Evolutionary conservation across 2,329 filamentous ascomycete genomes (phyloP).

Genomic region (Drechslerella stenobrocha): DNA sequence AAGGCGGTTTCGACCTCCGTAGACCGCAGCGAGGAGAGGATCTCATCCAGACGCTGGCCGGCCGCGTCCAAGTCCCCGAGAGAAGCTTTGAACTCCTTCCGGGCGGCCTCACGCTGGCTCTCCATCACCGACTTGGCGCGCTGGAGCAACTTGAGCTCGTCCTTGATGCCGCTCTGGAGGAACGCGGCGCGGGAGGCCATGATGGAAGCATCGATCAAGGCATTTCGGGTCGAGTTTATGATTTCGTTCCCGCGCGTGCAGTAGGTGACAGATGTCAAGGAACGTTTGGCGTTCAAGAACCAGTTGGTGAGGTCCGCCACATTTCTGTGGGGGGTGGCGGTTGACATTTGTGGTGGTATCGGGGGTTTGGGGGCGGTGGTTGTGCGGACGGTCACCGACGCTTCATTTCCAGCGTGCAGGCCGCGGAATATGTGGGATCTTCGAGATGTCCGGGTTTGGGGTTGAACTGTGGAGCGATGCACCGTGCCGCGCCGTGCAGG

Average conservation of each 20-base stretch:
- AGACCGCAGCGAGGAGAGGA: constrained; percentile 62
- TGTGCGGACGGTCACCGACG: no score
- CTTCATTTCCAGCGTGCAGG: background rate
- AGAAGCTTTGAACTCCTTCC: constrained; percentile 48
- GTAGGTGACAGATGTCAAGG: constrained; percentile 51
- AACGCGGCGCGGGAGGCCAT: constrained; percentile 52
- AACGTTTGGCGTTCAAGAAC: constrained; percentile 53
- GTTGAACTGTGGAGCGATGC: constrained; percentile 10
- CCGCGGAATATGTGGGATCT: background rate
- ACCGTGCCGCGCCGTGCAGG: constrained; percentile 7
- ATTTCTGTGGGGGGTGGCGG: constrained; percentile 29
- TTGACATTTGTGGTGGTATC: constrained; percentile 15
- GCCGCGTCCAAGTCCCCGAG: constrained; percentile 37
- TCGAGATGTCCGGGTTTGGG: background rate
- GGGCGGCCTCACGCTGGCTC: constrained; percentile 46
- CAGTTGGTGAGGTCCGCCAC: constrained; percentile 56
- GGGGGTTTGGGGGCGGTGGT: background rate
- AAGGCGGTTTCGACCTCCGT: constrained; percentile 65
- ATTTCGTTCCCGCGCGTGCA: constrained; percentile 52
- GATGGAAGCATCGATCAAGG: constrained; percentile 52
- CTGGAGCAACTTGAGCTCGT: constrained; percentile 50
- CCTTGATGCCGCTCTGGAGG: constrained; percentile 51
- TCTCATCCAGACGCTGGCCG: constrained; percentile 59
- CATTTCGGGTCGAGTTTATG: constrained; percentile 52
- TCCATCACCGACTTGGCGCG: constrained; percentile 52